Evolutionary conservation across 768 basidiomycete species (phyloP).

Genomic region (Mycena filopes): DNA sequence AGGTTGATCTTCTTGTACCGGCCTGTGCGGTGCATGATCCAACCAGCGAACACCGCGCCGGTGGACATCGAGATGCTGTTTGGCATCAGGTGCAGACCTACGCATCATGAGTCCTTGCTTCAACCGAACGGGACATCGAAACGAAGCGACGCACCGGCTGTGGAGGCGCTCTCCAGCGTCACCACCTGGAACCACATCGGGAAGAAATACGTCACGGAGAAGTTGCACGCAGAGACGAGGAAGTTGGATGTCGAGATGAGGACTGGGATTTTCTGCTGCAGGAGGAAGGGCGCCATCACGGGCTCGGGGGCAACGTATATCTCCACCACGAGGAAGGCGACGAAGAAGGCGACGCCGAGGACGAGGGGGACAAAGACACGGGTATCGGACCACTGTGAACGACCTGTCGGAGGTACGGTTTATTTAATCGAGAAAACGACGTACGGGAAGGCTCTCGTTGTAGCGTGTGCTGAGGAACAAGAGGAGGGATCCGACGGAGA

Average conservation of each 20-base stretch:
- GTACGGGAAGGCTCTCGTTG: slow-evolving; percentile 72
- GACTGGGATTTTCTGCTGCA: slow-evolving; percentile 75
- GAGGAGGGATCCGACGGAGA: slow-evolving; percentile 69
- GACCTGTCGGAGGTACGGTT: too few species aligned
- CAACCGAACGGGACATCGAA: background rate
- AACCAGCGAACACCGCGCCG: slow-evolving; percentile 76
- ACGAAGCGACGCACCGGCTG: slow-evolving; percentile 61
- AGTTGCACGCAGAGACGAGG: slow-evolving; percentile 79
- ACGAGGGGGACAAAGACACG: slow-evolving; percentile 63
- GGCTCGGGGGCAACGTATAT: slow-evolving; percentile 75
- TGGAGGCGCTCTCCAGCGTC: slow-evolving; percentile 71
- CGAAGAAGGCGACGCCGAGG: slow-evolving; percentile 54
- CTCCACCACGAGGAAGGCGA: slow-evolving; percentile 74
- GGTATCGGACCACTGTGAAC: slow-evolving; percentile 63
- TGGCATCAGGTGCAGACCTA: slow-evolving; percentile 65
- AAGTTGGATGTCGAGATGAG: slow-evolving; percentile 80
- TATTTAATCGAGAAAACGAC: background rate
- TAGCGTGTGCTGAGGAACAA: slow-evolving; percentile 76
- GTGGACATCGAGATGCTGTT: slow-evolving; percentile 65
- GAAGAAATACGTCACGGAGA: slow-evolving; percentile 81
- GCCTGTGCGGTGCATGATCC: slow-evolving; percentile 73
- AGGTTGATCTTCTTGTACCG: slow-evolving; percentile 70
- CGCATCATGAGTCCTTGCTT: too few species aligned
- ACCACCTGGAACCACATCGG: slow-evolving; percentile 91
- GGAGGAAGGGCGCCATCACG: slow-evolving; percentile 72